These are phyloP conservation scores for Coemansia sp. DNA, from an alignment of 192 early-diverging fungal species.

Conservation along the genomic window DNA sequence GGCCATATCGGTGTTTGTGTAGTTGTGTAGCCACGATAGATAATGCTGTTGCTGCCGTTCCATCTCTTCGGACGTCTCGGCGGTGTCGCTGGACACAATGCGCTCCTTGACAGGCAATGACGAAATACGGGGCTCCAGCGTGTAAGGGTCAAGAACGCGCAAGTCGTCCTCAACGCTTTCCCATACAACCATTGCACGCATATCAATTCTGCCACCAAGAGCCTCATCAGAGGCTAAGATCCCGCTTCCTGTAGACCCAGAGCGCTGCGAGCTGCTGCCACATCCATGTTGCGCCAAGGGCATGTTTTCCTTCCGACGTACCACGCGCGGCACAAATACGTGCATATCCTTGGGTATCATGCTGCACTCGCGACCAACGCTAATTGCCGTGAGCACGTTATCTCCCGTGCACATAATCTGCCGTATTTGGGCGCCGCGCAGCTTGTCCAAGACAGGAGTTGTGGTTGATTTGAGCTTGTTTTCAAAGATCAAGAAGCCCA, in stretches of 20 bases:
- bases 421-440: slow-evolving; percentile 83
- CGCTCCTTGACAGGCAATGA: slow-evolving; percentile 31
- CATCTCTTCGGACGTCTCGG: slow-evolving; percentile 47
- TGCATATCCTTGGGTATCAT: slow-evolving; percentile 75
- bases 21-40: slow-evolving; percentile 44
- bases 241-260: not conserved
- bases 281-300: slow-evolving; percentile 8
- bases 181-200: slow-evolving; percentile 57
- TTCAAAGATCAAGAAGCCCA: slow-evolving; percentile 98
- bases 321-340: slow-evolving; percentile 81
- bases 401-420: slow-evolving; percentile 99
- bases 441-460: slow-evolving; percentile 70
- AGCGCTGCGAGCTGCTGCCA: slow-evolving; percentile 5
- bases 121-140: slow-evolving; percentile 52
- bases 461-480: slow-evolving; percentile 97
- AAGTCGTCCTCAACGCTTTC: slow-evolving; percentile 62
- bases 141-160: slow-evolving; percentile 59
- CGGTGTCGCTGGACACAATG: slow-evolving; percentile 36
- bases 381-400: slow-evolving; percentile 94
- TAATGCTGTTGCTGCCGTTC: slow-evolving; percentile 52
- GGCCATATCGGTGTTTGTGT: slow-evolving; percentile 33
- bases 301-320: slow-evolving; percentile 34
- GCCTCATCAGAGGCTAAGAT: not conserved
- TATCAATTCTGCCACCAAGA: slow-evolving; percentile 5
- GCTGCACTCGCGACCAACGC: slow-evolving; percentile 91